These are phyloP conservation scores for Skeletonema marinoi DNA, from an alignment of 108 stramenopile genomes.

Conservation along the genomic window DNA sequence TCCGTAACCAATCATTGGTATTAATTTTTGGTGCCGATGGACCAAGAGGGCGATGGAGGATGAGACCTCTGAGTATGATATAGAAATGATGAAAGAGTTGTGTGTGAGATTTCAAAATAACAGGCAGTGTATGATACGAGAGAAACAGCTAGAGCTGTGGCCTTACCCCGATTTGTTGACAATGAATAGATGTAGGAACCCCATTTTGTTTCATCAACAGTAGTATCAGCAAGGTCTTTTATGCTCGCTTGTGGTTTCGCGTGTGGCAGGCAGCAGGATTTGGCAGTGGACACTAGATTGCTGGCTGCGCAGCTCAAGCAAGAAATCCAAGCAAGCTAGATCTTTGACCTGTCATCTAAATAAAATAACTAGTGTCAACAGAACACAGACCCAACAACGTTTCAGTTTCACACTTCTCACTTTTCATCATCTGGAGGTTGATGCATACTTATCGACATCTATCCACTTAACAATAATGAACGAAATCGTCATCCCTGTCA, in stretches of 20 bases:
- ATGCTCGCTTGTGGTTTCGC: too few species aligned
- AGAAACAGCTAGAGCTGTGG: background rate
- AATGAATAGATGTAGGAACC: constrained; percentile 84
- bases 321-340: too few species aligned
- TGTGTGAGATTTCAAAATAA: too few species aligned
- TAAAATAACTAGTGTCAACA: too few species aligned
- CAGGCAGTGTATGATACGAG: background rate
- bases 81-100: background rate
- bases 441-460: too few species aligned
- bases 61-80: constrained; percentile 61
- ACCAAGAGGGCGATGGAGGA: constrained; percentile 80
- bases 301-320: too few species aligned
- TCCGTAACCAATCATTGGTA: constrained; percentile 89
- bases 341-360: too few species aligned
- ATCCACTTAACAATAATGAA: background rate
- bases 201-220: constrained; percentile 42
- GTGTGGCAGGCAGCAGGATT: too few species aligned
- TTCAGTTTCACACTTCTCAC: too few species aligned
- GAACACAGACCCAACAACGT: too few species aligned
- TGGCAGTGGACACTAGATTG: too few species aligned
- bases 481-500: background rate
- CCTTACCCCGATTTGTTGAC: constrained; percentile 70
- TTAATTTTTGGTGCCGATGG: constrained; percentile 74
- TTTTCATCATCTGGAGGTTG: too few species aligned
- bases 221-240: background rate